Evolutionary conservation across 2,329 filamentous ascomycete species (phyloP), one percentile per base, ranked within the genome.

Genomic region (Cryphonectria parasitica): DNA sequence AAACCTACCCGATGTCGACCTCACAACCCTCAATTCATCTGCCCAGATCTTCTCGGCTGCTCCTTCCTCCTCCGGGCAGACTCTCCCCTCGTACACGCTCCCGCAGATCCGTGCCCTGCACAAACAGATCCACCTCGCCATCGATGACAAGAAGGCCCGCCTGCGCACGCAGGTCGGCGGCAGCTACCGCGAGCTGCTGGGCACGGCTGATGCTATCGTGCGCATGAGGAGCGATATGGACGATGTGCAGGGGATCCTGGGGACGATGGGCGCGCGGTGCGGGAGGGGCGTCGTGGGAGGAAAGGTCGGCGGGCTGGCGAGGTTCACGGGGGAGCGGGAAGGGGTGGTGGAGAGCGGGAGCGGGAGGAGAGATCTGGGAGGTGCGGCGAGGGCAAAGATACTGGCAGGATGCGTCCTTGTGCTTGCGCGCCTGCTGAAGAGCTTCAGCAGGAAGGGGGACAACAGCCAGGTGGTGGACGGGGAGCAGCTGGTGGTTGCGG

Each of bases 121-220:
- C 81, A 87, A 88, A 74, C 80, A 81, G 31, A 84, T 91, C 52
- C 87, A 89, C 77, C 82, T 81, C 13, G 83, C 87, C 74, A 85
- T 90, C 75, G 89, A 90, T 73, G 89, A 91, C 78, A 90, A 90
- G 76, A 85, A 88, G 45, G 83, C 83, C 65, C 88, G 88, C 43
- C 83, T 91, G 76, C 88, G 89, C 75, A 89, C 86, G 25, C 87
- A 90, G 78, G 89, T 91, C 72, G 89, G 89, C 74, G 85, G 83
- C 71, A 90, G 87, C 77, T 98, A 98, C 81, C 92, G 95, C 75
- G 93, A 96, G 76, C 89, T 98, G 11, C 89, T 98, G 36, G 93
- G 93, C 67, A 98, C 95, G 0, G 95, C 95, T 68, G 95, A 98
- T 81, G 91, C 91, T n/a, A 98, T 98, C 75, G 92, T 98, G 68